Conservation (phyloP, 805 yeast genomes). For the Nakazawaea holstii region DNA sequence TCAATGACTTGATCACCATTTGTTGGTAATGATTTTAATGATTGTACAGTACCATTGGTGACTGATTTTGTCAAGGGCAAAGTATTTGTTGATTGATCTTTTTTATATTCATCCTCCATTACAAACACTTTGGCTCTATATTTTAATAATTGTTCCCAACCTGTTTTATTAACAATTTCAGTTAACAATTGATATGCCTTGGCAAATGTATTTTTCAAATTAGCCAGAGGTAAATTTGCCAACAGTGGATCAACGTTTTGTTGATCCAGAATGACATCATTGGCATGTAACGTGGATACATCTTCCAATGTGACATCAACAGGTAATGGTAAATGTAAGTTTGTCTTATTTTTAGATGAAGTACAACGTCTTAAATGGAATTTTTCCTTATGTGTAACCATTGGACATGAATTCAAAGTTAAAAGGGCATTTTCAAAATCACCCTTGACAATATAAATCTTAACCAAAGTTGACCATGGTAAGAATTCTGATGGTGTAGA, state of each 20-base stretch:
- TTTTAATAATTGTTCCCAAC: constrained; percentile 66
- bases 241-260: constrained; percentile 57
- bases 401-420: constrained; percentile 75
- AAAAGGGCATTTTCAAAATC: constrained; percentile 69
- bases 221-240: constrained; percentile 62
- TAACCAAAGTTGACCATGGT: constrained; percentile 67
- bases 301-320: constrained; percentile 66
- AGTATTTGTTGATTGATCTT: constrained; percentile 15
- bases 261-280: constrained; percentile 62
- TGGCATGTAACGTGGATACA: constrained; percentile 62
- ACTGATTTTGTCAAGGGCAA: constrained; percentile 3
- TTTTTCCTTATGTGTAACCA: constrained; percentile 69
- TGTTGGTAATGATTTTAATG: constrained; percentile 8
- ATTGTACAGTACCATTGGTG: constrained; percentile 12
- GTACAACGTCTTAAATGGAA: constrained; percentile 57
- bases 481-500: constrained; percentile 70
- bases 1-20: constrained; percentile 15
- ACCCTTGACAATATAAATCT: constrained; percentile 54
- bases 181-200: constrained; percentile 57
- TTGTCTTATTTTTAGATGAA: constrained; percentile 39
- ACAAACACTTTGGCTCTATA: constrained; percentile 61
- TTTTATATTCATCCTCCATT: constrained; percentile 60
- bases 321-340: constrained; percentile 72
- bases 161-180: constrained; percentile 57
- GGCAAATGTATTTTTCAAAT: constrained; percentile 53